Base-by-base conservation (phyloP, 495 filamentous ascomycete species). In the Immersiella caudata region DNA sequence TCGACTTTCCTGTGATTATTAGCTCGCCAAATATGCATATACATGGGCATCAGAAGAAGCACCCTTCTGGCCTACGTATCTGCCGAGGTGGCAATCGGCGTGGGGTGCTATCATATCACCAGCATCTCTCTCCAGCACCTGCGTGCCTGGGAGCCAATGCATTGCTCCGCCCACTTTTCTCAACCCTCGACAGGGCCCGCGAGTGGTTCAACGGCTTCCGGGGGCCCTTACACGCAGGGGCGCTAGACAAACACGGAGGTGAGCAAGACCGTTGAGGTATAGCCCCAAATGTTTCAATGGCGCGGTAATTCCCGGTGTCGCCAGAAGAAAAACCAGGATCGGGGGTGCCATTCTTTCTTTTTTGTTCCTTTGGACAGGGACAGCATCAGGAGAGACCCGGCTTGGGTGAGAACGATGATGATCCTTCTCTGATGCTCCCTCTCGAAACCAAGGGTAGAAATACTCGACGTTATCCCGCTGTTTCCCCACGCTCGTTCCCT, bases 301-400 rank as follows among this genome's bases (percentile, higher is more conserved):
- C 8, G 26, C 25, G 55, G 22, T n/a, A 61, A 61, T 40, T 36
- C 27, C 58, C 58, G n/a, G 35, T 3, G 58, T 20, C 58, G 58
- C 26, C 14, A 35, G 11, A 6, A 16, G 20, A 14, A 52, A 26
- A 27, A 52, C 36, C 36, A 52, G 40, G 60, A 52, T 26, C 20
- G 20, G 58, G 20, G 18, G 58, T 61, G 29, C 58, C 58, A 61
- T 61, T 46, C 27, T 61, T 61, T 61, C 57, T 61, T 61, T n/a
- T 27, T 46, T 61, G n/a, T 61, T 22, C 16, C 18, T 36, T 21
- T 22, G 35, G 29, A 7, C 18, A 25, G 58, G 58, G 29, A 46
- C 57, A 6, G 29, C 58, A 61, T 61, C 27, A 61, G 58, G 58
- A 61, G 27, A 61, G 4, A 16, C 5, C 35, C 27, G 33, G 29